Percentiles rank a stretch among this genome's conserved stretches.
phyloP scores from a whole-genome alignment of 2,329 filamentous ascomycete species.

The Colletotrichum sp. region DNA sequence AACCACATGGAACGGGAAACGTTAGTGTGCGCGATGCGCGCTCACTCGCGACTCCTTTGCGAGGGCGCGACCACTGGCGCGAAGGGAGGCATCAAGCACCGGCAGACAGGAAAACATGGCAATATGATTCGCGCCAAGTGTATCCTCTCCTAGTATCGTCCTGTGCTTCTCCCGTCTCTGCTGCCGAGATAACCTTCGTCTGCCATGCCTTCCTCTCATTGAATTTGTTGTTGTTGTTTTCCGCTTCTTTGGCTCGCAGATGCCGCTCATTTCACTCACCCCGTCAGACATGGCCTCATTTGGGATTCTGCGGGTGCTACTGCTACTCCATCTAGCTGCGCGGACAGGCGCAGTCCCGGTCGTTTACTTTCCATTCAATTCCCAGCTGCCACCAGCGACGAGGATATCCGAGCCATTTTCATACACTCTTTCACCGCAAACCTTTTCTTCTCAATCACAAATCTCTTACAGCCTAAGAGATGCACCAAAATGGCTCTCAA shows the following conservation, averaged over 20 bases:
- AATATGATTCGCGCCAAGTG: constrained; percentile 1
- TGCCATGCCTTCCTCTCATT: constrained; percentile 3
- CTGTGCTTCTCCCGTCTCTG: neutral
- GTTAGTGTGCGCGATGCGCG: neutral
- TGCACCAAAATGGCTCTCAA: constrained; percentile 75
- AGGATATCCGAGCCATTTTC: constrained; percentile 70
- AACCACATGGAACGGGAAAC: neutral
- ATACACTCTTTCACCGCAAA: constrained; percentile 75
- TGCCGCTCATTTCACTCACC: constrained; percentile 3
- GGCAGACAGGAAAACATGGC: neutral
- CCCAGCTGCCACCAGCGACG: constrained; percentile 82
- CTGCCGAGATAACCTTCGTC: constrained; percentile 3
- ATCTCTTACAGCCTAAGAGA: constrained; percentile 71
- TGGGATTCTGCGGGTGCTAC: constrained; percentile 27
- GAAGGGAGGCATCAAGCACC: constrained; percentile 9
- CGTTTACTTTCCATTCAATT: constrained; percentile 77
- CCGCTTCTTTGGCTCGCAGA: constrained; percentile 18
- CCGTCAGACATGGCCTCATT: constrained; percentile 34
- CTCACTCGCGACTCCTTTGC: constrained; percentile 5
- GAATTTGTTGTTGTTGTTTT: constrained; percentile 22
- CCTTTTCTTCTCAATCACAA: constrained; percentile 67
- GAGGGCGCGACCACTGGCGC: constrained; percentile 16
- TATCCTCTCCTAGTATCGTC: constrained; percentile 1
- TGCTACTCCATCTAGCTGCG: constrained; percentile 33
- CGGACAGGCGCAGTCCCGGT: constrained; percentile 44